phyloP scores from a whole-genome alignment of 2,329 filamentous ascomycete species.

The Clonostachys chloroleuca region DNA sequence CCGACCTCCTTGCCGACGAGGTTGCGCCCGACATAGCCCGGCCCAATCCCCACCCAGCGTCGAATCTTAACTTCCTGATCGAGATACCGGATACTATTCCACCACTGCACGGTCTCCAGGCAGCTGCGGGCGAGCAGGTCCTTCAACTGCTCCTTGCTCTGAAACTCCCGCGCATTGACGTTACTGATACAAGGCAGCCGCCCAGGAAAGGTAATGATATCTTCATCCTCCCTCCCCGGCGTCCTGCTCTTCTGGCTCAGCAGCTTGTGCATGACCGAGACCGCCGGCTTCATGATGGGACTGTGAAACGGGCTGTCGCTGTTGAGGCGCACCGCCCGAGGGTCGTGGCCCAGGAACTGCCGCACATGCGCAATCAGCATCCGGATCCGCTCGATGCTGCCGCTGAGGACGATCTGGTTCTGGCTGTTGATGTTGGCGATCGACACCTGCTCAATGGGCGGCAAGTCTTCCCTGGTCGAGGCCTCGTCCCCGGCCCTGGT shows the following conservation, averaged over 20 bases:
- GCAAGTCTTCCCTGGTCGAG: slow-evolving; percentile 62
- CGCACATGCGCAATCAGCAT: slow-evolving; percentile 79
- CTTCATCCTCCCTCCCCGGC: slow-evolving; percentile 47
- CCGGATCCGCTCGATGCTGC: slow-evolving; percentile 77
- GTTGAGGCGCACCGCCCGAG: slow-evolving; percentile 79
- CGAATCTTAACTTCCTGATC: slow-evolving; percentile 78
- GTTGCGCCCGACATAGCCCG: slow-evolving; percentile 89
- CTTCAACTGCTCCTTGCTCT: slow-evolving; percentile 68
- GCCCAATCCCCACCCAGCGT: slow-evolving; percentile 88
- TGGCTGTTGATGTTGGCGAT: slow-evolving; percentile 95
- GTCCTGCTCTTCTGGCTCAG: slow-evolving; percentile 55
- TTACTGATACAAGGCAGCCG: slow-evolving; percentile 79
- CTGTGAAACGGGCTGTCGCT: slow-evolving; percentile 89
- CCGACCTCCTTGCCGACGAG: slow-evolving; percentile 94
- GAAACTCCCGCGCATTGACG: slow-evolving; percentile 75
- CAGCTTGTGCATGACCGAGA: slow-evolving; percentile 65
- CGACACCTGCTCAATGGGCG: slow-evolving; percentile 79
- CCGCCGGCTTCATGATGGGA: slow-evolving; percentile 84
- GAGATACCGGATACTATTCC: slow-evolving; percentile 86
- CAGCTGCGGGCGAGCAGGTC: slow-evolving; percentile 76
- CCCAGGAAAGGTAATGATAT: slow-evolving; percentile 73
- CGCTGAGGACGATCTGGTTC: slow-evolving; percentile 93
- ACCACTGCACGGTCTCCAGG: slow-evolving; percentile 92
- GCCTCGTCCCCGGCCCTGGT: slow-evolving; percentile 60
- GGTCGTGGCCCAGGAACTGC: slow-evolving; percentile 89